Evolutionary conservation across 2,329 filamentous ascomycete species (phyloP).

Genomic region (Canariomyces notabilis): DNA sequence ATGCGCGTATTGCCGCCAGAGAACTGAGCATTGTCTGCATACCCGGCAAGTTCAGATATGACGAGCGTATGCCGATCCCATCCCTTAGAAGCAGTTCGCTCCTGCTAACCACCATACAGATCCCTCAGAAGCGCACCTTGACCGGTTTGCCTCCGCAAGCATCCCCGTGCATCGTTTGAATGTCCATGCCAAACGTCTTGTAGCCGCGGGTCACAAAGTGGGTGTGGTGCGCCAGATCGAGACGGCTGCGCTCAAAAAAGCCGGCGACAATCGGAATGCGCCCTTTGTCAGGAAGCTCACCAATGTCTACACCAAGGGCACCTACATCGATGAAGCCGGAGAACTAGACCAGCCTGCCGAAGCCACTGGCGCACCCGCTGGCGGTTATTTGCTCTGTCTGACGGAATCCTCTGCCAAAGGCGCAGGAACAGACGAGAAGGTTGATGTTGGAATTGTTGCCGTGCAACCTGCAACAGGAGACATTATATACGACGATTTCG

Average conservation of each 20-base stretch:
- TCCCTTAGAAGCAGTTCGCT: not conserved
- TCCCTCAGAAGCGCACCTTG: slow-evolving; percentile 84
- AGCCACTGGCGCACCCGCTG: slow-evolving; percentile 45
- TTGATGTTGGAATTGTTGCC: slow-evolving; percentile 84
- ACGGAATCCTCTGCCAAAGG: slow-evolving; percentile 77
- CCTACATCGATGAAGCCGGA: slow-evolving; percentile 90
- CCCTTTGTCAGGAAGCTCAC: slow-evolving; percentile 91
- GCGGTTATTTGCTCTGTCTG: slow-evolving; percentile 90
- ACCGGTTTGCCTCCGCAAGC: slow-evolving; percentile 90
- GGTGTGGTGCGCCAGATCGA: slow-evolving; percentile 92
- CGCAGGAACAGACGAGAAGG: slow-evolving; percentile 84
- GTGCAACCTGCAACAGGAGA: slow-evolving; percentile 95
- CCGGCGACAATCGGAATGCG: slow-evolving; percentile 86
- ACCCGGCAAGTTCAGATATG: slow-evolving; percentile 88
- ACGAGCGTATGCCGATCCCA: slow-evolving; percentile 60
- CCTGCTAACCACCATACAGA: slow-evolving; percentile 41
- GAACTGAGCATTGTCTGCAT: slow-evolving; percentile 95
- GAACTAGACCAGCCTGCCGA: slow-evolving; percentile 57
- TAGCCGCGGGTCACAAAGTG: slow-evolving; percentile 90
- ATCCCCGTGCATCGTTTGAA: slow-evolving; percentile 88
- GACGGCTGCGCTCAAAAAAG: slow-evolving; percentile 92
- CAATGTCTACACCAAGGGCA: slow-evolving; percentile 96
- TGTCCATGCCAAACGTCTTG: slow-evolving; percentile 89
- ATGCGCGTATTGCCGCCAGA: slow-evolving; percentile 82
- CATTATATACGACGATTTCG: slow-evolving; percentile 91